Percentiles rank a stretch among this genome's conserved stretches.
phyloP scores from a whole-genome alignment of 805 yeast genomes.

The Kodamaea nitidulidarum region DNA sequence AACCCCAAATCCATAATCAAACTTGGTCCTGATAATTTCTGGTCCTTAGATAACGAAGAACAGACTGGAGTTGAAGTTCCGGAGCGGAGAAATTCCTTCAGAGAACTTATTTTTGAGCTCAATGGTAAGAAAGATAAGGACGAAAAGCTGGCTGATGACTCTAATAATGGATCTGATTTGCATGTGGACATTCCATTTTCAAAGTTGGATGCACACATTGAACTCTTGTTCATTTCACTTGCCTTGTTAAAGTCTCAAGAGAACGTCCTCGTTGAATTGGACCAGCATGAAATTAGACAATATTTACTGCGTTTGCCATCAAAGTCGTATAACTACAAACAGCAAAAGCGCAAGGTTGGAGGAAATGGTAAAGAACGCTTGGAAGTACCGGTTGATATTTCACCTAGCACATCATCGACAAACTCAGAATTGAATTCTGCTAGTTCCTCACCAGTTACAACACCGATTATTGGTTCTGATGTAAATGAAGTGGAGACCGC shows the following conservation, averaged over 20 bases:
- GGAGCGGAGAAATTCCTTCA: conserved; percentile 23
- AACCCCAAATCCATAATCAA: conserved; percentile 25
- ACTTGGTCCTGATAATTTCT: conserved; percentile 60
- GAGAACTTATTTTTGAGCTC: conserved; percentile 29
- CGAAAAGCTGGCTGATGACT: neutral
- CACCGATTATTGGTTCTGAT: conserved; percentile 4
- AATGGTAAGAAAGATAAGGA: conserved; percentile 9
- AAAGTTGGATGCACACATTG: conserved; percentile 67
- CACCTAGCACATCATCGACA: conserved; percentile 8
- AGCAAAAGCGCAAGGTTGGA: conserved; percentile 19
- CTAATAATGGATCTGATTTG: conserved; percentile 1
- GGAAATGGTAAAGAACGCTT: conserved; percentile 9
- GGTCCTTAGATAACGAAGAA: conserved; percentile 40
- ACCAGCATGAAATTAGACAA: conserved; percentile 84
- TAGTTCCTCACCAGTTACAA: conserved; percentile 13
- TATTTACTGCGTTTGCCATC: conserved; percentile 59
- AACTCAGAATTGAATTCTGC: conserved; percentile 12
- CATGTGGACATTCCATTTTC: conserved; percentile 46
- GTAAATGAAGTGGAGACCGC: conserved; percentile 1
- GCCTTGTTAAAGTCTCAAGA: conserved; percentile 80
- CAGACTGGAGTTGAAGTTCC: conserved; percentile 1
- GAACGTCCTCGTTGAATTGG: conserved; percentile 75
- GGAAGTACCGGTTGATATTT: conserved; percentile 7
- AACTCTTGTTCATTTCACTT: conserved; percentile 68
- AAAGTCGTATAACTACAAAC: conserved; percentile 37